These are phyloP conservation scores for Fremontodendron californicum DNA, from an alignment of 345 rosid genomes.

Conservation along the genomic window DNA sequence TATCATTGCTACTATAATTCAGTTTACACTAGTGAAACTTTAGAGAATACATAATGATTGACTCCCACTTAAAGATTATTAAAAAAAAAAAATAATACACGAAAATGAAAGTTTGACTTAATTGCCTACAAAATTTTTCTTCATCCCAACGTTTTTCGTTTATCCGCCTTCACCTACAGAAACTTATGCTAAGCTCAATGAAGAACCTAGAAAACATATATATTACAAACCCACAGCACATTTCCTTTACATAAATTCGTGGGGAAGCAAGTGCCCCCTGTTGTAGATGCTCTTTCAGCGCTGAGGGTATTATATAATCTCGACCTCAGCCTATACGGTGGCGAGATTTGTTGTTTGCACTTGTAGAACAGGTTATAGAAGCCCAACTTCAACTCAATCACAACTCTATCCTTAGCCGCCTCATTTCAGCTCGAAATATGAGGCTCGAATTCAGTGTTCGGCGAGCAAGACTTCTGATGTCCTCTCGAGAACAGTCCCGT, in stretches of 20 bases:
- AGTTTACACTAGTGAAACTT: not conserved
- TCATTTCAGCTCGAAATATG: constrained; percentile 58
- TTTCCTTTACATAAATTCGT: not conserved
- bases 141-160: not conserved
- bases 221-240: not conserved
- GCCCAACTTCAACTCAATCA: constrained; percentile 22
- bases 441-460: constrained; percentile 69
- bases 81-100: not conserved
- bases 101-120: not conserved
- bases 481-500: constrained; percentile 88
- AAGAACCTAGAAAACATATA: not conserved
- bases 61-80: not conserved
- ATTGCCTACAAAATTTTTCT: not conserved
- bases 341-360: not conserved
- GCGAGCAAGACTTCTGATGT: constrained; percentile 79
- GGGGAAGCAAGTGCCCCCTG: not conserved
- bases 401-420: constrained; percentile 61
- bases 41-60: not conserved
- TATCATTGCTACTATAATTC: not conserved
- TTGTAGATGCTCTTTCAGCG: not conserved
- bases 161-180: not conserved
- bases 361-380: not conserved
- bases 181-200: not conserved
- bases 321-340: not conserved
- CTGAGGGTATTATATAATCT: not conserved